Evolutionary conservation across 2,329 filamentous ascomycete genomes (phyloP), one percentile per base, ranked within the genome.

Genomic region (Trichoderma sp.): DNA sequence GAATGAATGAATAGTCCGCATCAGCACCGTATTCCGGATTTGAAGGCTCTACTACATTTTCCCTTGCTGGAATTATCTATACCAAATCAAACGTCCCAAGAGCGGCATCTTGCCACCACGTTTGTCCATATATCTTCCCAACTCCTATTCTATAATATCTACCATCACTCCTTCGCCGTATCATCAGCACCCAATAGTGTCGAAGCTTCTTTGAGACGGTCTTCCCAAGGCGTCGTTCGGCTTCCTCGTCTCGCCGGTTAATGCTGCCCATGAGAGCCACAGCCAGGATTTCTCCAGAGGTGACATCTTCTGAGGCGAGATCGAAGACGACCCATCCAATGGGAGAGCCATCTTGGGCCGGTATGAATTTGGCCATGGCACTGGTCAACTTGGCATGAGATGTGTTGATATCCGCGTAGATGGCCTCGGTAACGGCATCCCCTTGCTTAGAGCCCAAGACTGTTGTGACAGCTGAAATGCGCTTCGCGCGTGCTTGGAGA

Each of bases 271-370:
- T 78, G 12, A 75, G 59, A 1, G 63, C 66, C 16, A 78, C 41
- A 38, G 64, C 72, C 33, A 38, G 64, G 14, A 68, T 45, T 14
- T 21, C 35, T 18, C 65, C 33, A 12, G 16, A 9, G 5, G 38
- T 14, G n/a, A 33, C 21, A 56, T 74, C 69, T 21, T 68, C 27
- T 9, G 69, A 24, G 7, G 67, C 35, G 3, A 69, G 64, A 18
- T 74, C 73, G 9, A 75, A 76, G 6, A 77, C 77, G 4, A 65
- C 35, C 76, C 76, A 77, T 33, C 76, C 76, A 3, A 77, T 45
- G 18, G 66, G 64, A 11, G 24, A 63, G 5, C 29, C 62, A 53
- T 33, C 72, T 16, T 66, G 21, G 27, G 68, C 59, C 14, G 72
- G 29, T 16, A 77, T 68, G 21, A 56, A 75, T 4, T 56, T 56